Conservation (phyloP, 805 yeast species). For the Cyberlindnera mycetangii region DNA sequence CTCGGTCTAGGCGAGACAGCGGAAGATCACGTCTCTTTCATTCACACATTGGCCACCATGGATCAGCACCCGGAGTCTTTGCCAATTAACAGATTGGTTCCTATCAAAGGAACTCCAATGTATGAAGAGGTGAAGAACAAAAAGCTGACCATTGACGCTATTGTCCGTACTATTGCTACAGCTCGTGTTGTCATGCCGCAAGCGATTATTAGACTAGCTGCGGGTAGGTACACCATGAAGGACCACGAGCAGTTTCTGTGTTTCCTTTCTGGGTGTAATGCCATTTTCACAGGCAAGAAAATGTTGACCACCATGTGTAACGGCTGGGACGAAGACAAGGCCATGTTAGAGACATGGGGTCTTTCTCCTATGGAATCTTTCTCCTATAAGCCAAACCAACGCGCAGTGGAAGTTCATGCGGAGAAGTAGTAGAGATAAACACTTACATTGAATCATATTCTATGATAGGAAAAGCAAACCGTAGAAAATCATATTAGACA, state of each 20-base stretch:
- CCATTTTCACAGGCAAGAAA: constrained; percentile 76
- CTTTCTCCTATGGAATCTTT: constrained; percentile 53
- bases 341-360: constrained; percentile 70
- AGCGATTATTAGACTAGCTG: constrained; percentile 70
- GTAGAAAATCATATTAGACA: neutral
- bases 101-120: constrained; percentile 77
- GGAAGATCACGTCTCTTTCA: constrained; percentile 67
- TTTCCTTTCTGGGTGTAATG: constrained; percentile 76
- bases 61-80: constrained; percentile 74
- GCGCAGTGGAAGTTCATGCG: constrained; percentile 3
- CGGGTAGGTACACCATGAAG: constrained; percentile 79
- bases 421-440: neutral
- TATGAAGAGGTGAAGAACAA: constrained; percentile 48
- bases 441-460: neutral
- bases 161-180: constrained; percentile 69
- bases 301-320: constrained; percentile 82
- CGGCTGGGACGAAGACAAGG: constrained; percentile 80
- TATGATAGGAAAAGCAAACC: neutral
- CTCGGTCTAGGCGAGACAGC: constrained; percentile 74
- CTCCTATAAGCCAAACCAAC: constrained; percentile 10
- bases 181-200: constrained; percentile 75
- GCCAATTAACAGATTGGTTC: constrained; percentile 77
- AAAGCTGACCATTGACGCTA: constrained; percentile 54
- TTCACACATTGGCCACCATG: constrained; percentile 66
- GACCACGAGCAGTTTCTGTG: constrained; percentile 73